Percentiles rank a stretch among this genome's conserved stretches.
Conservation (phyloP, 2,329 filamentous ascomycete genomes). For the Arachnomyces sp. region DNA sequence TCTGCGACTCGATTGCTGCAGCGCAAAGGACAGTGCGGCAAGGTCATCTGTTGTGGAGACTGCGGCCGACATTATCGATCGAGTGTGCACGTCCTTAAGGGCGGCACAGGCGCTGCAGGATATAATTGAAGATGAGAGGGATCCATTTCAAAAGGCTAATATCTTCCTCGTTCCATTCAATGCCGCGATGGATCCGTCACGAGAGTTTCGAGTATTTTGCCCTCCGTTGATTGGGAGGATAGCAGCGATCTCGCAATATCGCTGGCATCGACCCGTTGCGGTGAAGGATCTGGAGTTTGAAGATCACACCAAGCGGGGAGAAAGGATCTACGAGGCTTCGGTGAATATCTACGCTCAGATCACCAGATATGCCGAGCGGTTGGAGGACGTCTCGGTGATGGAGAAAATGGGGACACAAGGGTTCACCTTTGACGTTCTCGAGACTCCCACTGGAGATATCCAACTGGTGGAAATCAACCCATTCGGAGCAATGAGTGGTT, state of each 20-base stretch:
- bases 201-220: conserved; percentile 42
- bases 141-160: conserved; percentile 15
- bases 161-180: conserved; percentile 39
- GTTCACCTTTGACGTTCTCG: conserved; percentile 39
- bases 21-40: conserved; percentile 36
- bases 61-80: conserved; percentile 27
- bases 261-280: conserved; percentile 32
- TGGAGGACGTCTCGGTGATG: conserved; percentile 21
- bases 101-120: conserved; percentile 29
- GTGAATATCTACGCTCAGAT: conserved; percentile 20
- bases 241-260: conserved; percentile 36
- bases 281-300: conserved; percentile 6
- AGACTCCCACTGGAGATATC: conserved; percentile 20
- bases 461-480: conserved; percentile 41
- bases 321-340: conserved; percentile 15
- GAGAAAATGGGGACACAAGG: conserved; percentile 25
- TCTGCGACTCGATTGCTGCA: conserved; percentile 37
- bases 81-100: conserved; percentile 33
- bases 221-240: conserved; percentile 25
- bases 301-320: too few relatives aligned
- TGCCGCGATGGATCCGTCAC: conserved; percentile 27
- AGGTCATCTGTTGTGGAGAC: conserved; percentile 22
- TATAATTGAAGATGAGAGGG: conserved; percentile 10
- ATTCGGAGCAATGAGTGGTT: conserved; percentile 39
- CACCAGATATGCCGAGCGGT: conserved; percentile 16